Evolutionary conservation across 345 rosid genomes (phyloP), one percentile per base, ranked within the genome.

Genomic region (Eucalyptus sp.): DNA sequence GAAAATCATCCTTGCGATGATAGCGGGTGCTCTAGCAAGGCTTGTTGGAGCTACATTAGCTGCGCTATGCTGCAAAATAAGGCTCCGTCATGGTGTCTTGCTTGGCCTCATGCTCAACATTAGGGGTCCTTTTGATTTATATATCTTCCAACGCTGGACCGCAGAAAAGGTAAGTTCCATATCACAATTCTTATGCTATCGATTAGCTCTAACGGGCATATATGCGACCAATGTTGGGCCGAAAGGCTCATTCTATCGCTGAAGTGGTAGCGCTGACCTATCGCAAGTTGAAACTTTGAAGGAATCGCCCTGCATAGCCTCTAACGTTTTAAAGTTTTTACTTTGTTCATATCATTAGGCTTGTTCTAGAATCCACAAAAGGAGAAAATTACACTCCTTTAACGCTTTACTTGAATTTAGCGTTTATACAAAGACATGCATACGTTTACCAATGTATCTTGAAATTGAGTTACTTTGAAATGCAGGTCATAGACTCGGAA

Each of bases 51-150:
- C 83, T 50, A n/a, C 64, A 27, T 9, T 44, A 7, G 49, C 51
- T 6, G 87, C 87, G 14, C 20, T 60, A 48, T n/a, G 54, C 27
- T 87, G 87, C 48, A 58, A 62, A 43, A 24, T 79, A 24, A 44
- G 54, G 50, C 51, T 71, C 14, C 22, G 24, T 10, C 66, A 87
- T 68, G 13, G 88, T 9, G 50, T 89, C 37, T 25, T 89, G 81
- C 86, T 89, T 24, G 90, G 90, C 27, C 64, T 89, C 29, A 87
- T 87, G 89, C 13, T 89, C 64, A 89, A 87, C 71, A 62, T 89
- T 49, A 58, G 27, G 86, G 90, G 90, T 27, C 90, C 90, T 37
- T 79, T 79, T 20, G 90, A 89, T 52, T 44, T 80, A 20, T 60
- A 7, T 15, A 37, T 81, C 50, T 79, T 87, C 31, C 6, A 12